A percentile compares a stretch with the other conserved stretches of the same genome.
Conservation (phyloP, 805 yeast species). For the Lachancea sp. region DNA sequence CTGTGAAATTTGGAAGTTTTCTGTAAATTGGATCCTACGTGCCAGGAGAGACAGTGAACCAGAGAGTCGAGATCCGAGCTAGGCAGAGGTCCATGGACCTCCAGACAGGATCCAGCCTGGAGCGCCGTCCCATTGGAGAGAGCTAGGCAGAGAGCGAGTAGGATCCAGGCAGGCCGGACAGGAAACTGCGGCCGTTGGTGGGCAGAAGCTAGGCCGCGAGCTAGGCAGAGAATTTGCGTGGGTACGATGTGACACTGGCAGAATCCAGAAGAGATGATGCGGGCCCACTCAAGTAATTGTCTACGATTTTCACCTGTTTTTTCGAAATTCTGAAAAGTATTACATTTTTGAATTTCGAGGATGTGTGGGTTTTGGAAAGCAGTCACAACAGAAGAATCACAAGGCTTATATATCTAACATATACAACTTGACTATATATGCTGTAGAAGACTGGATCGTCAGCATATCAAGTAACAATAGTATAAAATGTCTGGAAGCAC, state of each 20-base stretch:
- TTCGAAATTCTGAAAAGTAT: background rate
- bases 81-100: background rate
- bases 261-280: background rate
- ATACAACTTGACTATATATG: too few relatives aligned
- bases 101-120: background rate
- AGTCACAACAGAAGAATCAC: too few relatives aligned
- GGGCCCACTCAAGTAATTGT: background rate
- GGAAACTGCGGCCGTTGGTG: background rate
- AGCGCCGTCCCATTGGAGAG: background rate
- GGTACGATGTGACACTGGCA: too few relatives aligned
- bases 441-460: too few relatives aligned
- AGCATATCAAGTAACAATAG: too few relatives aligned
- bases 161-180: background rate
- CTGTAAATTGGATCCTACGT: constrained; percentile 1
- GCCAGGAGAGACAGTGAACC: background rate
- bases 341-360: background rate
- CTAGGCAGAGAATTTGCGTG: background rate
- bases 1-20: constrained; percentile 7
- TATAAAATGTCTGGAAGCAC: too few relatives aligned
- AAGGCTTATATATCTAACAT: too few relatives aligned
- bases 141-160: background rate
- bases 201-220: background rate
- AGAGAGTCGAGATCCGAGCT: background rate
- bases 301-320: background rate
- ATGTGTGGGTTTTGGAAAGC: background rate